Base-by-base conservation (phyloP, 202 grass and related monocot species). In the Musa balbisiana region DNA sequence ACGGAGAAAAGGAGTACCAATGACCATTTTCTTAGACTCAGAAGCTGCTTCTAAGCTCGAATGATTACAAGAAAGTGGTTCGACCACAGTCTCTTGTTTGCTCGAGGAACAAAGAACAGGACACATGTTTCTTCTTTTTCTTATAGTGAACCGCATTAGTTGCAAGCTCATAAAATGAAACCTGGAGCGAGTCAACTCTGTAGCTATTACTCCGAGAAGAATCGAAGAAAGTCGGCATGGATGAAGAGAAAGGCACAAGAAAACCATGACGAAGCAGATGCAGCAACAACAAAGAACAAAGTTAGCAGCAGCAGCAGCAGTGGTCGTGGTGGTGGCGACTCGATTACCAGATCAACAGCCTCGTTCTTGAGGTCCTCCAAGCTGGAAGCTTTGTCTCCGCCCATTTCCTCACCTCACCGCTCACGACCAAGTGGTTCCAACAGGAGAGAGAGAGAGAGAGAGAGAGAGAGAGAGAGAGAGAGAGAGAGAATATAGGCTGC, bases 341-440 rank as follows among this genome's bases (percentile, higher is more conserved):
- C 17, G 12, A 50, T 70, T 52, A 77, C 75, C 75, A 77, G 75
- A 67, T 77, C 75, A 53, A 77, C 75, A 64, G 62, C 19, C 49
- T 77, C 75, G 62, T 77, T 77, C 75, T 53, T 67, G 50, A 77
- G 62, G 20, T 67, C 19, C 14, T 77, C 75, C 19, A 77, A 64
- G 24, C 49, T 55, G 9, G 51, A 24, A 5, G 19, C 60, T 51
- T 65, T 65, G 21, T 77, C 50, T 52, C 67, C 67, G 13, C 49
- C 62, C 62, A 77, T 66, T 22, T 29, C 21, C 14, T 51, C 33
- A 43, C 23, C n/a, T 56, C 54, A n/a, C 27, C 8, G 8, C 3
- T 0, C 14, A 2, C 24, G 13, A 17, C n/a, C 12, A n/a, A 10
- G 27, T 2, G 27, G 27, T 27, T 27, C 33, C 33, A 5, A 43